A percentile compares a stretch with the other conserved stretches of the same genome.
Conservation (phyloP, 176 grass and related monocot genomes). For the Aechmea fasciata region DNA sequence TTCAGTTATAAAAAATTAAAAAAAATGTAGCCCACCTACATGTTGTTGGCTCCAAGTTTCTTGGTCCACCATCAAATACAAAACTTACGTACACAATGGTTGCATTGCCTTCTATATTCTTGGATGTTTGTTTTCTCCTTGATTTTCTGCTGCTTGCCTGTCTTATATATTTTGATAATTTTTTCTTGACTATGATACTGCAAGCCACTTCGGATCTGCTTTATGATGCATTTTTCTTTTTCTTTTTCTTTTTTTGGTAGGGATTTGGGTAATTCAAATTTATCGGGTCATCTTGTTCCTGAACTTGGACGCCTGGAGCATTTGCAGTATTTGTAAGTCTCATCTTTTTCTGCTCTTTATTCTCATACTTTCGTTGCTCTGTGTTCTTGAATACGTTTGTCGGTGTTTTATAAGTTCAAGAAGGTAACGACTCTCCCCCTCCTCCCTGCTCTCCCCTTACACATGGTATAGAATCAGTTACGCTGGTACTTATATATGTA, state of each 20-base stretch:
- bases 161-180: neutral
- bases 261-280: conserved; percentile 78
- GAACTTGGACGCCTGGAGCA: conserved; percentile 55
- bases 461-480: too few species aligned
- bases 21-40: too few species aligned
- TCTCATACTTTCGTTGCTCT: neutral
- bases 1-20: too few species aligned
- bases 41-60: too few species aligned
- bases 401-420: too few species aligned
- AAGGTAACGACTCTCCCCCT: too few species aligned
- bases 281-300: conserved; percentile 53
- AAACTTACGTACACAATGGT: too few species aligned
- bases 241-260: conserved; percentile 19
- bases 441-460: too few species aligned
- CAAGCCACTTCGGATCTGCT: neutral
- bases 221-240: neutral
- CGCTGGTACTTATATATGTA: too few species aligned
- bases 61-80: too few species aligned
- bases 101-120: too few species aligned
- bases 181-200: neutral
- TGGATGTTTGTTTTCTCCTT: neutral
- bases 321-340: conserved; percentile 69
- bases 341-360: neutral
- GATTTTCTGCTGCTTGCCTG: neutral
- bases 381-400: neutral